Percentiles rank a stretch among this genome's conserved stretches.
These are phyloP conservation scores for Spathaspora sp. DNA, from an alignment of 805 yeast species.

Conservation along the genomic window DNA sequence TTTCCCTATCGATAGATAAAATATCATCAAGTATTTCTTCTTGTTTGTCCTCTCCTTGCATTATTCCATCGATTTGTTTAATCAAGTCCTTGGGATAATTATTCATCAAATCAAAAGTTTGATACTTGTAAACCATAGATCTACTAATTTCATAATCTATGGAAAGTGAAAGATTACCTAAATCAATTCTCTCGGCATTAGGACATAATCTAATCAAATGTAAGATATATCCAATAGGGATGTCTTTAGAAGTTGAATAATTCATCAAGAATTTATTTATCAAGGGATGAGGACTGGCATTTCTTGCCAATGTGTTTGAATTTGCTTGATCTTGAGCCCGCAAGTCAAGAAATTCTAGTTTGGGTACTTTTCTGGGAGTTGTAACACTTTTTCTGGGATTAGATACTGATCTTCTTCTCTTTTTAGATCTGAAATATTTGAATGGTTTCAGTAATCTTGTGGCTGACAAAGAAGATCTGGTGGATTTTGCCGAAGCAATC, in stretches of 20 bases:
- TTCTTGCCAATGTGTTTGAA: slow-evolving; percentile 2
- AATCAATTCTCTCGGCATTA: slow-evolving; percentile 50
- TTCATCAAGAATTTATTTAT: slow-evolving; percentile 58
- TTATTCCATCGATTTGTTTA: slow-evolving; percentile 19
- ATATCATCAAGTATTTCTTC: slow-evolving; percentile 1
- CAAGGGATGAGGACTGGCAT: slow-evolving; percentile 46
- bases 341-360: slow-evolving; percentile 8
- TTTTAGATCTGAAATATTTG: slow-evolving; percentile 17
- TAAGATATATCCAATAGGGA: slow-evolving; percentile 74
- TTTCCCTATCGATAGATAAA: not conserved
- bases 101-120: slow-evolving; percentile 34
- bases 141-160: slow-evolving; percentile 57
- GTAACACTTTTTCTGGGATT: not conserved
- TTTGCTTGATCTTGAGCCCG: not conserved
- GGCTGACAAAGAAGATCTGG: slow-evolving; percentile 14
- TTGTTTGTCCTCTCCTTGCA: slow-evolving; percentile 10
- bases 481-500: slow-evolving; percentile 13
- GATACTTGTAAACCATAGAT: slow-evolving; percentile 31
- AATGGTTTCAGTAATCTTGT: slow-evolving; percentile 16
- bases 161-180: slow-evolving; percentile 62
- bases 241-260: slow-evolving; percentile 65
- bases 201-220: slow-evolving; percentile 69
- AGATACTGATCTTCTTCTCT: slow-evolving; percentile 10
- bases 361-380: slow-evolving; percentile 5
- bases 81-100: slow-evolving; percentile 33